Conservation (phyloP, 2,329 filamentous ascomycete species). For the Penicillium sp. region DNA sequence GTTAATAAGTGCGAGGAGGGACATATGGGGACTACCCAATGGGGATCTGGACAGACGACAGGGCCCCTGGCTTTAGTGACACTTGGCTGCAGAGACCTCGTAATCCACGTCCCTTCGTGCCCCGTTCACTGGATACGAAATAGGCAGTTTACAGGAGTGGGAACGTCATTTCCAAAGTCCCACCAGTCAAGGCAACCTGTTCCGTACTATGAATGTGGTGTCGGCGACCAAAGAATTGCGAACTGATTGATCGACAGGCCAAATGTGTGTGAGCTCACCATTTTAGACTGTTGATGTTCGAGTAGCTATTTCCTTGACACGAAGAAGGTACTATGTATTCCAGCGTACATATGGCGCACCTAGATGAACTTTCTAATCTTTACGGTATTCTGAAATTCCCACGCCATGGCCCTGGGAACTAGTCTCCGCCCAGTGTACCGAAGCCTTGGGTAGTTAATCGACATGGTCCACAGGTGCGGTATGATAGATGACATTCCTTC, state of each 20-base stretch:
- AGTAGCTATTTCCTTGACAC: no score
- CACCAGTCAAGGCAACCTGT: background rate
- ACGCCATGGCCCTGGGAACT: background rate
- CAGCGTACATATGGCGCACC: background rate
- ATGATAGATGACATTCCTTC: background rate
- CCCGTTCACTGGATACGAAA: background rate
- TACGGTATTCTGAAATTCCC: background rate
- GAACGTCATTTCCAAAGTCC: background rate
- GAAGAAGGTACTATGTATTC: background rate
- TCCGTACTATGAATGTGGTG: background rate
- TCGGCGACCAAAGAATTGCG: background rate
- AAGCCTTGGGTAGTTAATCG: background rate
- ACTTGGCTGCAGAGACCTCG: background rate
- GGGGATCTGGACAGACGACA: background rate
- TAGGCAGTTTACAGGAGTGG: background rate
- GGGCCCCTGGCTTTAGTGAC: background rate
- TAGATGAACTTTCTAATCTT: no score
- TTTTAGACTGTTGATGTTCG: no score
- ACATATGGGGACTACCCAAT: background rate
- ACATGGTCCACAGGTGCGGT: background rate
- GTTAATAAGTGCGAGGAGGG: background rate
- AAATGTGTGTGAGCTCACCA: background rate
- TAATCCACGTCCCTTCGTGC: background rate
- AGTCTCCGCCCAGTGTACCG: background rate
- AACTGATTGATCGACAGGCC: background rate